A percentile compares a stretch with the other conserved stretches of the same genome.
These are phyloP conservation scores for Dissophora ornata DNA, from an alignment of 192 early-diverging fungal genomes.

Conservation along the genomic window DNA sequence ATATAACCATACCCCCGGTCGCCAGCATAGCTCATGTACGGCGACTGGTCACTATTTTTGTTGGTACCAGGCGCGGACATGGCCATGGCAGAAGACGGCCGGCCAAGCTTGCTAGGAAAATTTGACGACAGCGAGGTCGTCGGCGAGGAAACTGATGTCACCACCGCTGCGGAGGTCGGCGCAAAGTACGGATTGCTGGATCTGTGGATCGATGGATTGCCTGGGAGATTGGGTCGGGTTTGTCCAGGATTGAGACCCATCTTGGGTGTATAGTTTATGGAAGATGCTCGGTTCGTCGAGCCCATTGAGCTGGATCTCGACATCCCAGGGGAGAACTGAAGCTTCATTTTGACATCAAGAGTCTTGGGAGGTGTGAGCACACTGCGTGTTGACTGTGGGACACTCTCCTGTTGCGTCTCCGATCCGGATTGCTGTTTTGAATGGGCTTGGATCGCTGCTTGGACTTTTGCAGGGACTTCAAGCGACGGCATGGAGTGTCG, in stretches of 20 bases:
- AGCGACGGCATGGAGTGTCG: conserved; percentile 48
- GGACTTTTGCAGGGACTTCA: conserved; percentile 18
- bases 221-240: conserved; percentile 33
- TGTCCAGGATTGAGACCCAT: conserved; percentile 15
- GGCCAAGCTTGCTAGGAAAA: conserved; percentile 15
- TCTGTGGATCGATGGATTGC: conserved; percentile 40
- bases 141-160: conserved; percentile 5
- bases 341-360: conserved; percentile 13
- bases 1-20: conserved; percentile 23
- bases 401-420: not conserved
- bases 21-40: not conserved
- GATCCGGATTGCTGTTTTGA: not conserved
- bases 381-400: conserved; percentile 4
- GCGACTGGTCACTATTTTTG: no score
- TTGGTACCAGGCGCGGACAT: not conserved
- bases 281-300: not conserved
- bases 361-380: conserved; percentile 30
- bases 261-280: not conserved
- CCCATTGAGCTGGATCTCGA: conserved; percentile 38
- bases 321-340: conserved; percentile 39
- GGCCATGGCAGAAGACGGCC: conserved; percentile 13
- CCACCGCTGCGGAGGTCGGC: conserved; percentile 8
- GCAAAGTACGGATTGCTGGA: conserved; percentile 19
- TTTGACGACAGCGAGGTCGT: conserved; percentile 7
- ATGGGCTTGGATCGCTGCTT: conserved; percentile 13